Percentiles rank a stretch among this genome's conserved stretches.
Evolutionary conservation across 176 grass and related monocot genomes (phyloP).

Genomic region (Carex scoparia): DNA sequence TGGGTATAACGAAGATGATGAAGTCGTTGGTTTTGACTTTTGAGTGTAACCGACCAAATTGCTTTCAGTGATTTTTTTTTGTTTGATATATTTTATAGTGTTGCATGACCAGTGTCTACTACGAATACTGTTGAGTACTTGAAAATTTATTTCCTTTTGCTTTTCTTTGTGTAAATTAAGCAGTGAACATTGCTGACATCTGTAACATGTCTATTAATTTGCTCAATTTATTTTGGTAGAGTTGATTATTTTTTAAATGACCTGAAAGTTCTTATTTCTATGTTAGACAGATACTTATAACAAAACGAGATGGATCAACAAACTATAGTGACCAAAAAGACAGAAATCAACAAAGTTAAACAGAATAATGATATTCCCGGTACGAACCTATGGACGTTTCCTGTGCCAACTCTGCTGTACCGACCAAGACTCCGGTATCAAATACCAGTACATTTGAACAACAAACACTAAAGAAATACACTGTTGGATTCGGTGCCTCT

Average conservation of each 20-base stretch:
- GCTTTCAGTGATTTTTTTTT: background rate
- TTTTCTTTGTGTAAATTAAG: background rate
- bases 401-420: conserved; percentile 9
- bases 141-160: background rate
- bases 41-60: background rate
- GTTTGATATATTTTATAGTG: background rate
- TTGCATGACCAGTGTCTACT: background rate
- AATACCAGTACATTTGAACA: background rate
- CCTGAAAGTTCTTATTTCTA: background rate
- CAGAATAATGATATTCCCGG: conserved; percentile 1
- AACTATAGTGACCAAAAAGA: conserved; percentile 9
- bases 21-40: background rate
- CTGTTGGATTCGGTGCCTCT: conserved; percentile 2
- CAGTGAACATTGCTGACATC: background rate
- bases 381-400: conserved; percentile 41
- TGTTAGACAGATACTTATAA: background rate
- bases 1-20: background rate
- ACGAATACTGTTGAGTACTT: background rate
- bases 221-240: background rate
- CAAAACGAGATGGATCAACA: too few relatives aligned
- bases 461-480: conserved; percentile 7
- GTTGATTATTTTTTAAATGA: background rate
- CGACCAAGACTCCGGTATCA: background rate
- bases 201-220: background rate
- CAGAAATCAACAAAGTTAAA: conserved; percentile 19